Percentiles rank a stretch among this genome's conserved stretches.
These are phyloP conservation scores for Pyricularia sp. DNA, from an alignment of 2,329 filamentous ascomycete species.

Conservation along the genomic window DNA sequence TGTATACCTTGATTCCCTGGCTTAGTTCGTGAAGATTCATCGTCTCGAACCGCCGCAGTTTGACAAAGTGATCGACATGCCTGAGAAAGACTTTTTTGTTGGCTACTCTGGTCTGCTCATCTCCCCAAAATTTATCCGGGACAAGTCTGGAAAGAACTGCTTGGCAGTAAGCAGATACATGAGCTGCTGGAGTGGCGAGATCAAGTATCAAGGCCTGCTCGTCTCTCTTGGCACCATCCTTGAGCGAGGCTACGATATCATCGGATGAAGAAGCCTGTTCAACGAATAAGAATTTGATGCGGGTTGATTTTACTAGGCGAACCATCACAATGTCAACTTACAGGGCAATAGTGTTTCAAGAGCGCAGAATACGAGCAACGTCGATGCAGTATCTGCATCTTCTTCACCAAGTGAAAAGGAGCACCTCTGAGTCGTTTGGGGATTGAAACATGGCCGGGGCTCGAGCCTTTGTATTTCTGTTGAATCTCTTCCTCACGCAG, in stretches of 20 bases:
- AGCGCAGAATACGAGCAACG: conserved; percentile 74
- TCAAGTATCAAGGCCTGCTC: conserved; percentile 41
- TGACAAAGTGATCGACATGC: conserved; percentile 69
- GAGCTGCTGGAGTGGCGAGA: conserved; percentile 54
- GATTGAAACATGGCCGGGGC: conserved; percentile 23
- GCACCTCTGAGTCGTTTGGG: conserved; percentile 63
- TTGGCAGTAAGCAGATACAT: conserved; percentile 81
- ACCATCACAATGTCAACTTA: conserved; percentile 16
- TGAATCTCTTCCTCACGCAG: conserved; percentile 74
- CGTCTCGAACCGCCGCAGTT: conserved; percentile 70
- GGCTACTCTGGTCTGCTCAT: conserved; percentile 34
- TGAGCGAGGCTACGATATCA: not conserved
- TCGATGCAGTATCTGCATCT: conserved; percentile 60
- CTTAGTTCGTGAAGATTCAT: conserved; percentile 69
- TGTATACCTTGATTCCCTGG: conserved; percentile 71
- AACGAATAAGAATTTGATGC: not conserved
- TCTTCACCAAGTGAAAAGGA: conserved; percentile 48
- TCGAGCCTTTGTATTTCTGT: conserved; percentile 21
- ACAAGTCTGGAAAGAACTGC: conserved; percentile 65
- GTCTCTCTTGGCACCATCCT: not conserved
- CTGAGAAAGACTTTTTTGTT: conserved; percentile 57
- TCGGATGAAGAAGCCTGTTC: not conserved
- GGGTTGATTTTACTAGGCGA: not conserved
- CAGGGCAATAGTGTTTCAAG: conserved; percentile 73
- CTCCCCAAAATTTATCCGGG: conserved; percentile 67